A percentile compares a stretch with the other conserved stretches of the same genome.
Conservation (phyloP, 2,329 filamentous ascomycete genomes). For the Aspergillus neoniger region DNA sequence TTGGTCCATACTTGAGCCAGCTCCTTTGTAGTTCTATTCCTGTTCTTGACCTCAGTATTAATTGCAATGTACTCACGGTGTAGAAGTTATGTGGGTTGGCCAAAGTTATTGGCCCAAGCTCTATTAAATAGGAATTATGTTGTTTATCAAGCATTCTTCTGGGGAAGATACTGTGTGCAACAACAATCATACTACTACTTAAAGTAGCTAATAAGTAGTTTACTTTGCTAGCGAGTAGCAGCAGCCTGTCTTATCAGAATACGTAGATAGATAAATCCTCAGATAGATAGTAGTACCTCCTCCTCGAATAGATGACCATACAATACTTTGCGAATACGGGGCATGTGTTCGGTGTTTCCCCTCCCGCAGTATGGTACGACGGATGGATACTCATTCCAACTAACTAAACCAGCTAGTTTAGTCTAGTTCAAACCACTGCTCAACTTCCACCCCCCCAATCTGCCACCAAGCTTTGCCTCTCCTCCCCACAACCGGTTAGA, state of each 20-base stretch:
- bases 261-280: neutral
- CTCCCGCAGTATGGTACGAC: neutral
- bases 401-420: neutral
- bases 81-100: too few relatives aligned
- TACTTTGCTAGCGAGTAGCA: too few relatives aligned
- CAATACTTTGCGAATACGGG: neutral
- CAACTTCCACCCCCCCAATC: neutral
- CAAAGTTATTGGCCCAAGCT: too few relatives aligned
- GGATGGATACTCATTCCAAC: neutral
- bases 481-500: conserved; percentile 8
- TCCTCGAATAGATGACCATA: neutral
- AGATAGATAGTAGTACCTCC: neutral
- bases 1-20: neutral
- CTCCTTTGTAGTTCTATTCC: neutral
- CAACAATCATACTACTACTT: too few relatives aligned
- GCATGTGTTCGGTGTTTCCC: too few relatives aligned
- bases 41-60: too few relatives aligned
- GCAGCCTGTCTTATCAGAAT: neutral
- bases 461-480: conserved; percentile 3
- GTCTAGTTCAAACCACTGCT: too few relatives aligned
- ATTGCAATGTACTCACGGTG: too few relatives aligned
- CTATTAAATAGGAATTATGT: too few relatives aligned
- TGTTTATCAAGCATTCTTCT: too few relatives aligned
- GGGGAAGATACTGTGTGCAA: too few relatives aligned
- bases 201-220: too few relatives aligned